These are phyloP conservation scores for Acanthamoeba healyi DNA, from an alignment of 208 protist species.

Conservation along the genomic window DNA sequence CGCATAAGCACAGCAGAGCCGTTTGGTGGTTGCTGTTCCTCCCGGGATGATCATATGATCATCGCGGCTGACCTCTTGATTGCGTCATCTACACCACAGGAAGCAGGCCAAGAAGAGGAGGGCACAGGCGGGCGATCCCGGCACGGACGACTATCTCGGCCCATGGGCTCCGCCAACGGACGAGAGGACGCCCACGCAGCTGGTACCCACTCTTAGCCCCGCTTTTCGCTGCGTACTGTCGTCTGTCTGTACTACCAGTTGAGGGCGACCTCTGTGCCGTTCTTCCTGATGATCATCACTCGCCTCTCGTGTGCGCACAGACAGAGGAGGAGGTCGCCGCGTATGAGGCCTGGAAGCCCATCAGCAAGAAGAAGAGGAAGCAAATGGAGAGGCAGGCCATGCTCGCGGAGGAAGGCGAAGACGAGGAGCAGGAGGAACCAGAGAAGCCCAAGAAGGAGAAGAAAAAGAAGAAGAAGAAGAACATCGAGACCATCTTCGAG, in stretches of 20 bases:
- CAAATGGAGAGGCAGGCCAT: constrained; percentile 36
- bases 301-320: background rate
- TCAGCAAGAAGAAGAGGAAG: constrained; percentile 71
- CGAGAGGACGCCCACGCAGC: background rate
- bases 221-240: background rate
- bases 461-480: constrained; percentile 64
- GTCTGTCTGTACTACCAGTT: background rate
- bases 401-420: constrained; percentile 1
- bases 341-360: constrained; percentile 55
- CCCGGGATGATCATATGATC: too few relatives aligned
- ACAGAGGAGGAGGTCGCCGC: background rate
- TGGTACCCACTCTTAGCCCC: background rate
- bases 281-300: too few relatives aligned
- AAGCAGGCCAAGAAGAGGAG: constrained; percentile 22
- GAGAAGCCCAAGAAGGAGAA: constrained; percentile 20
- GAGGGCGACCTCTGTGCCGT: too few relatives aligned
- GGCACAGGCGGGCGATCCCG: background rate
- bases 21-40: too few relatives aligned
- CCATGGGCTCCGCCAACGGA: constrained; percentile 4
- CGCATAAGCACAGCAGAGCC: too few relatives aligned
- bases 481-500: constrained; percentile 38
- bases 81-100: too few relatives aligned
- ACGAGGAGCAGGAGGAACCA: constrained; percentile 21
- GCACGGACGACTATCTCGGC: background rate
- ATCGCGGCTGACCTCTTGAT: too few relatives aligned